Evolutionary conservation across 129 eudicot genomes (phyloP), one percentile per base, ranked within the genome.

Genomic region (Scalesia atractyloides): DNA sequence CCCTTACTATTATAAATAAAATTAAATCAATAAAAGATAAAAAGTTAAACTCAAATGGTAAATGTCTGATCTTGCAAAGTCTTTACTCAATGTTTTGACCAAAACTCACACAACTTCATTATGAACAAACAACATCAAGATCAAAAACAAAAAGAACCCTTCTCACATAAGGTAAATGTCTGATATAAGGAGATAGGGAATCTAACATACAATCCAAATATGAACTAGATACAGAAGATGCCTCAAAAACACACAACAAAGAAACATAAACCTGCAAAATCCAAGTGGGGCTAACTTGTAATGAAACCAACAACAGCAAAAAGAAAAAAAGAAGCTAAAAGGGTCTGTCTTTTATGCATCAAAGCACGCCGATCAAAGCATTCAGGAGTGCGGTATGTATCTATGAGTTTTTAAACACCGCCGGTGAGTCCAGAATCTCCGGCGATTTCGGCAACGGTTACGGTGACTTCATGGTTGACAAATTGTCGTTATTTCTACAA

Each of bases 311-410:
- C 74, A 76, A 78, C 41, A 84, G 62, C 62, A 56, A 46, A 76
- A 83, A 68, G 66, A 53, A 53, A 67, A 43, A 62, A 19, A 51
- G 60, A 53, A 16, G 11, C 26, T 36, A 68, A 33, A 79, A 86
- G 85, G 78, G 20, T 76, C 52, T 69, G 50, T 18, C 0, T 47
- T 81, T 78, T 67, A 36, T 88, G 74, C 84, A 84, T 85, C 91
- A 79, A 84, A 91, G 97, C 97, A 92, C 97, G 97, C 97, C 82
- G 80, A 86, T 72, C 97, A 79, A 92, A 89, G 97, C 91, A 84
- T 88, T n/a, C 48, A 76, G 80, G 97, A 86, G 89, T 83, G 84
- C 85, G 4, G 41, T 7, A n/a, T 66, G 80, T 64, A 81, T 82
- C 44, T 87, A 78, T 82, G 81, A 76, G 81, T 81, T 79, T 76